Base-by-base conservation (phyloP, 768 basidiomycete species). In the Butyriboletus loyo region DNA sequence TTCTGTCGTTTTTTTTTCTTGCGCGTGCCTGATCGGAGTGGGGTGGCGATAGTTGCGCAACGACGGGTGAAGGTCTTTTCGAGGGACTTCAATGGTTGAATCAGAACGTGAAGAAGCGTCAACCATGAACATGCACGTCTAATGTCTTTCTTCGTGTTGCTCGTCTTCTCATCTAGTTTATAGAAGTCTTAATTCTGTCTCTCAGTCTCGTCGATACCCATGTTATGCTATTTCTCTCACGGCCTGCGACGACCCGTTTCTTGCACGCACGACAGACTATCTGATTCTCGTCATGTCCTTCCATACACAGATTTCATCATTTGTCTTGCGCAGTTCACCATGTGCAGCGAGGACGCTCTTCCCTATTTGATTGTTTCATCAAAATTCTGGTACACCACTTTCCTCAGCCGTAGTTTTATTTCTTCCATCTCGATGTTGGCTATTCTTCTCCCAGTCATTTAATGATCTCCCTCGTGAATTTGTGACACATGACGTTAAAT, bases 61-160 rank as follows among this genome's bases (percentile, higher is more conserved):
- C 93, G 27, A 94, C 93, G 25, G 96, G 96, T 28, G 96, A 98
- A 70, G 96, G 96, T 51, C 78, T 98, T 17, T 96, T 98, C 61
- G 96, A 98, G 71, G 96, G 96, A 38, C 82, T 98, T 41, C 92
- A 95, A 72, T 98, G 95, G 95, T 76, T 98, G 63, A 95, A 92
- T 48, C 92, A 94, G 74, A 97, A 97, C 69, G 92, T 97, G 66
- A 95, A 96, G 81, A 92, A 92, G 70, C 87, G 88, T 58, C 87
- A 89, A 72, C 83, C 81, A 72, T 90, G 71, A 77, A 62, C 51
- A 58, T 55, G 59, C 45, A 64, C 39, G 63, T 60, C 37, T 36
- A 21, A 28, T n/a, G 34, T 51, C 51, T 52, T 52, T 49, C 52
- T 49, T 54, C 17, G 28, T 54, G 46, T 67, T 63, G 56, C 60